Base-by-base conservation (phyloP, 768 basidiomycete species). In the Xerocomus potaroensis region DNA sequence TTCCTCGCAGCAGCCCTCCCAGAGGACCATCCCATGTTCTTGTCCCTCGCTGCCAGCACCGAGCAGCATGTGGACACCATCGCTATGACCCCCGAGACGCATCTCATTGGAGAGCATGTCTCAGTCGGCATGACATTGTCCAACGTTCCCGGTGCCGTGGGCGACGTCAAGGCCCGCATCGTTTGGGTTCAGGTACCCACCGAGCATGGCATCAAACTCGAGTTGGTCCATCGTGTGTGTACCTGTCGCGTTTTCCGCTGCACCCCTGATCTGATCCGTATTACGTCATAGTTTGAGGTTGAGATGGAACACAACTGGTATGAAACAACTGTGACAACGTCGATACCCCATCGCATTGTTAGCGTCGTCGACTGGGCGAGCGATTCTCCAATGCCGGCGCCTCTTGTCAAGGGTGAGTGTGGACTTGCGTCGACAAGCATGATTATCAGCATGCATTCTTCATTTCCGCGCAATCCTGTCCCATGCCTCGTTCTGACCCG, bases 291-390 rank as follows among this genome's bases (percentile, higher is more conserved):
- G 82, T 87, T 93, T 58, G 91, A 93, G 62, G 86, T 95, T 36
- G 87, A 92, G 75, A 91, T 95, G 87, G 62, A 83, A 60, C 84
- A 96, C 69, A 97, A 93, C 68, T 95, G 91, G 91, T 98, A 98
- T 57, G 92, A 97, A 66, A 80, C 91, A 4, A 77, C 89, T 18
- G 84, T 99, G 33, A 83, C 87, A 10, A 82, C 80, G 1, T 63
- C 69, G 23, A 65, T 75, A n/a, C 87, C 91, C 21, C 84, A 91
- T 61, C 77, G 82, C 50, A 83, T 93, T 55, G 70, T 97, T 58
- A 83, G 86, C 22, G 91, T 94, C 30, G 89, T 95, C 51, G 95
- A 98, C 63, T 97, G 93, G 94, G 92, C 85, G 1, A 84, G 87
- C 16, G 91, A 94, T 62, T 78, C 87, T 4, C 64, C 65, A 18